Evolutionary conservation across 257 asterid genomes (phyloP).

Genomic region (Lithospermum erythrorhizon): DNA sequence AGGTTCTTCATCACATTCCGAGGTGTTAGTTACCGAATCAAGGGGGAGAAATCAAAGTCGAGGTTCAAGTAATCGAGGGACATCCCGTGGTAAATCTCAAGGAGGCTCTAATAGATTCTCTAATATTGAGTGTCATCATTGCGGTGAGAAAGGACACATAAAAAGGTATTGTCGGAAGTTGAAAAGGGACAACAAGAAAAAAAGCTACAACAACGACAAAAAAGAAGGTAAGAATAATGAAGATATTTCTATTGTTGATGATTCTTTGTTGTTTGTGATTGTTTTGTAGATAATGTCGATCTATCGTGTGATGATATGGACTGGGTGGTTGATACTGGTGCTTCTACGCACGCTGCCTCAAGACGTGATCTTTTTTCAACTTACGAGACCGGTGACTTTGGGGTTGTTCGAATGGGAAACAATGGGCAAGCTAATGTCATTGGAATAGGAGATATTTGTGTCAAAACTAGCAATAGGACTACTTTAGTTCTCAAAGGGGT

Average conservation of each 20-base stretch:
- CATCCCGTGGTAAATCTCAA: too few species aligned
- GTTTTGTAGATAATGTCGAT: background rate
- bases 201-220: too few species aligned
- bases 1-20: too few species aligned
- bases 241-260: background rate
- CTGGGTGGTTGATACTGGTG: background rate
- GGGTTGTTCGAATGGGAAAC: background rate
- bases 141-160: too few species aligned
- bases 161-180: too few species aligned
- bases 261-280: background rate
- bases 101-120: too few species aligned
- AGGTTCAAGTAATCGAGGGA: too few species aligned
- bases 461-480: background rate
- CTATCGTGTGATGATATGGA: slow-evolving; percentile 1
- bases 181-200: too few species aligned
- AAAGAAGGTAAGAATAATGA: background rate
- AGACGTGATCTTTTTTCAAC: background rate
- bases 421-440: slow-evolving; percentile 1
- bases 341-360: background rate
- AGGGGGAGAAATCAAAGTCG: too few species aligned
- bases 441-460: too few species aligned
- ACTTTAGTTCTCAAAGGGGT: background rate
- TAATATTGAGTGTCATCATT: too few species aligned
- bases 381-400: background rate
- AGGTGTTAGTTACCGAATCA: too few species aligned